Conservation (phyloP, 345 rosid species). For the Populus deltoides region DNA sequence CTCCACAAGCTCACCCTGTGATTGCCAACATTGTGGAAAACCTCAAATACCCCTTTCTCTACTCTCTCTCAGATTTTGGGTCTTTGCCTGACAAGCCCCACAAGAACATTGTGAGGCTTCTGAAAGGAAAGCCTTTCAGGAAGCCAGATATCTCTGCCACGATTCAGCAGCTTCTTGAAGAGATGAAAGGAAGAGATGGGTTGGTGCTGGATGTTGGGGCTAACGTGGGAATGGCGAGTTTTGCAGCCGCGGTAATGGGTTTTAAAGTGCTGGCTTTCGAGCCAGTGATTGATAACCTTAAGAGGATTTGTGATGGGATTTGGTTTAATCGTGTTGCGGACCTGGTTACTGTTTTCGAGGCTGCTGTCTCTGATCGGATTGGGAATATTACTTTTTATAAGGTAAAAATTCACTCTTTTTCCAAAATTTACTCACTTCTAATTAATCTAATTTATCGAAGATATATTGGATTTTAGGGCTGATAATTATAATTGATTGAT, state of each 20-base stretch:
- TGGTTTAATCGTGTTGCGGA: constrained; percentile 79
- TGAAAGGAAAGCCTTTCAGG: constrained; percentile 88
- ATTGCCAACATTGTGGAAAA: constrained; percentile 83
- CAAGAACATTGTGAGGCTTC: constrained; percentile 81
- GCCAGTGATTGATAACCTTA: constrained; percentile 88
- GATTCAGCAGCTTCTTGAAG: constrained; percentile 67
- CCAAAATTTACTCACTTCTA: not conserved
- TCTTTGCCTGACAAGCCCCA: constrained; percentile 89
- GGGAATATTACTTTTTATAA: constrained; percentile 87
- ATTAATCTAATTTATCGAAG: no score
- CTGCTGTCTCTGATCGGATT: constrained; percentile 72
- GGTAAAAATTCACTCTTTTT: constrained; percentile 33
- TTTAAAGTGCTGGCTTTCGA: constrained; percentile 82
- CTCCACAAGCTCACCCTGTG: constrained; percentile 81
- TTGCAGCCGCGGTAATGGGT: constrained; percentile 94
- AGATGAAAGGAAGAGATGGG: constrained; percentile 48
- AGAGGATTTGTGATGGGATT: constrained; percentile 93
- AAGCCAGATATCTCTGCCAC: constrained; percentile 88
- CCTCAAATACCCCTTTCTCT: constrained; percentile 70
- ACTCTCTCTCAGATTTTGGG: constrained; percentile 84
- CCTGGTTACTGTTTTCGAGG: constrained; percentile 79
- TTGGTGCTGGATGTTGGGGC: constrained; percentile 90
- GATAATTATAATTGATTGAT: not conserved
- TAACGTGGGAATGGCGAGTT: constrained; percentile 96
- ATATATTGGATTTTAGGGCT: not conserved